Percentiles rank a stretch among this genome's conserved stretches.
Conservation (phyloP, 495 filamentous ascomycete genomes). For the Penicillium soppii region DNA sequence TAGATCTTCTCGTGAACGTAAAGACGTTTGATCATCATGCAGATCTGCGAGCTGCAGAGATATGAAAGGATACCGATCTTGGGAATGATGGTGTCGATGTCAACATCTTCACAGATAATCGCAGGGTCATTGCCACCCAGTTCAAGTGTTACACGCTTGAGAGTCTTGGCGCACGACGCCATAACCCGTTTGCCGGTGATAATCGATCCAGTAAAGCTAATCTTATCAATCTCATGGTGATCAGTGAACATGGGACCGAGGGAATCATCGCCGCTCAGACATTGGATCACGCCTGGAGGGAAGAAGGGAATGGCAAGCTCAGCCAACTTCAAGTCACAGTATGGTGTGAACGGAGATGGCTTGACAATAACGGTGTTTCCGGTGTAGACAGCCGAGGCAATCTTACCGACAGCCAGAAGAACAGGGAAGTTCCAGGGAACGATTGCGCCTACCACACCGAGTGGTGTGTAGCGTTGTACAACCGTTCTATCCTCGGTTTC, state of each 20-base stretch:
- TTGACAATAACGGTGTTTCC: conserved; percentile 63
- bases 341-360: conserved; percentile 66
- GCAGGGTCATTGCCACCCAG: conserved; percentile 68
- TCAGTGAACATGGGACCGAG: conserved; percentile 58
- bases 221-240: conserved; percentile 64
- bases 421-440: conserved; percentile 65
- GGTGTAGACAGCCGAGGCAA: conserved; percentile 54
- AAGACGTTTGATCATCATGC: conserved; percentile 62
- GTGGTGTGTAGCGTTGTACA: conserved; percentile 52
- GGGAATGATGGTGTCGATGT: conserved; percentile 59
- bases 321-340: conserved; percentile 61
- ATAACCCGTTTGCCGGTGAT: conserved; percentile 64
- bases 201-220: conserved; percentile 68
- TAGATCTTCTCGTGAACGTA: conserved; percentile 71
- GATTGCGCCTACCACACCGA: conserved; percentile 60
- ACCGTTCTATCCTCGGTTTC: conserved; percentile 49
- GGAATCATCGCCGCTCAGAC: conserved; percentile 62
- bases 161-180: conserved; percentile 55
- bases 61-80: conserved; percentile 50
- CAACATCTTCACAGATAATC: conserved; percentile 64
- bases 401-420: conserved; percentile 56
- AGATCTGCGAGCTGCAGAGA: conserved; percentile 57
- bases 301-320: conserved; percentile 61
- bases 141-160: conserved; percentile 62
- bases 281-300: conserved; percentile 67